Percentiles rank a stretch among this genome's conserved stretches.
phyloP scores from a whole-genome alignment of 768 basidiomycete genomes.

The Dendrothele bispora region DNA sequence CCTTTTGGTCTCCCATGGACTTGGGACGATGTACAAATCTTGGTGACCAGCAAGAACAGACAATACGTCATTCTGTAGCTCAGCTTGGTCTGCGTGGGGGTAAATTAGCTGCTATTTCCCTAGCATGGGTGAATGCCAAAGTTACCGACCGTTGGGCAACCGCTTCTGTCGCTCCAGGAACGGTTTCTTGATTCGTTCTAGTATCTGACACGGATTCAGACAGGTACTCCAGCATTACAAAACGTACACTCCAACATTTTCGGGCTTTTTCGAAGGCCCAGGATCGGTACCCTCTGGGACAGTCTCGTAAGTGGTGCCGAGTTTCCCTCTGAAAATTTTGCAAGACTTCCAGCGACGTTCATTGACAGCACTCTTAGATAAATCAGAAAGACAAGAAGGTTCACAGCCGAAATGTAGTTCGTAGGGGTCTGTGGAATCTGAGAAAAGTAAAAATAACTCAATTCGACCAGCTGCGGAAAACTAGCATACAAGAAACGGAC shows the following conservation, averaged over 20 bases:
- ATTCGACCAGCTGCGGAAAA: conserved; percentile 5
- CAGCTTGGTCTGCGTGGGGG: conserved; percentile 41
- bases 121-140: neutral
- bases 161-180: conserved; percentile 57
- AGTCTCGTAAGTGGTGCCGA: conserved; percentile 57
- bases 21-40: conserved; percentile 75
- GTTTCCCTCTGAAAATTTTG: conserved; percentile 49
- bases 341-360: conserved; percentile 55
- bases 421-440: conserved; percentile 45
- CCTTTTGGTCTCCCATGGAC: conserved; percentile 64
- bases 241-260: conserved; percentile 16
- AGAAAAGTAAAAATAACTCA: conserved; percentile 6
- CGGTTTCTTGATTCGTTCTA: conserved; percentile 54
- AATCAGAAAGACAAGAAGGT: conserved; percentile 50
- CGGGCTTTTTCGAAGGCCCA: conserved; percentile 20
- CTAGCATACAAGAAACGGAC: conserved; percentile 13
- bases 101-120: conserved; percentile 7
- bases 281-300: conserved; percentile 40
- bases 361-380: conserved; percentile 52
- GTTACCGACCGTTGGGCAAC: conserved; percentile 48
- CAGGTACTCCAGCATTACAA: neutral
- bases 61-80: conserved; percentile 68
- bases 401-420: conserved; percentile 74
- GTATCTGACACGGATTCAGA: conserved; percentile 38
- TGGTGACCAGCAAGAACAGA: conserved; percentile 63